A percentile compares a stretch with the other conserved stretches of the same genome.
Evolutionary conservation across 2,329 filamentous ascomycete genomes (phyloP).

Genomic region (Alternaria sp.): DNA sequence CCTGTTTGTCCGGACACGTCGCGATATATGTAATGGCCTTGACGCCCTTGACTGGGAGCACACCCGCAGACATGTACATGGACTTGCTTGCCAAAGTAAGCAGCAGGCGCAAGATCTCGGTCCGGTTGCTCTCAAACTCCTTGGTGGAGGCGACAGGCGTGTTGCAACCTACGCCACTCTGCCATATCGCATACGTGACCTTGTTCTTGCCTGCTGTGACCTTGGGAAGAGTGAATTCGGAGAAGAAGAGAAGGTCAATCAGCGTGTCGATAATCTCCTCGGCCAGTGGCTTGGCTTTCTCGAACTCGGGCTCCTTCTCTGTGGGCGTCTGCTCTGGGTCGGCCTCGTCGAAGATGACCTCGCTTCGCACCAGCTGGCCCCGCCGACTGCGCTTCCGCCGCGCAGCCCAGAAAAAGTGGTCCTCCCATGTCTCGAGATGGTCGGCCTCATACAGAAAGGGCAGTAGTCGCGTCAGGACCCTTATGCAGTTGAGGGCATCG

Average conservation of each 20-base stretch:
- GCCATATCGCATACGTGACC: slow-evolving; percentile 95
- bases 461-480: slow-evolving; percentile 85
- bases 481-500: slow-evolving; percentile 94
- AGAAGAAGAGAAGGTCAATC: slow-evolving; percentile 88
- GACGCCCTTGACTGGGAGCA: slow-evolving; percentile 83
- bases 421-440: slow-evolving; percentile 82
- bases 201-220: slow-evolving; percentile 76
- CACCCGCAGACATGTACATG: slow-evolving; percentile 86
- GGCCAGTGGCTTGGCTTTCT: slow-evolving; percentile 84
- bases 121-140: slow-evolving; percentile 91
- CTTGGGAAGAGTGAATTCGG: slow-evolving; percentile 83
- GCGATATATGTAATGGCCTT: slow-evolving; percentile 88
- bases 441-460: slow-evolving; percentile 94
- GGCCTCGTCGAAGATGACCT: slow-evolving; percentile 86
- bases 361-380: slow-evolving; percentile 61
- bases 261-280: slow-evolving; percentile 93
- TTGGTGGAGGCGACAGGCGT: slow-evolving; percentile 86
- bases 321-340: slow-evolving; percentile 58
- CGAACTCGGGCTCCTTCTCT: slow-evolving; percentile 69
- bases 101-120: slow-evolving; percentile 85
- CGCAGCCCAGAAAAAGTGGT: slow-evolving; percentile 88
- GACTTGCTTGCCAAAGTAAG: slow-evolving; percentile 87
- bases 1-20: slow-evolving; percentile 87
- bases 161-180: slow-evolving; percentile 96
- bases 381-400: slow-evolving; percentile 67